phyloP scores from a whole-genome alignment of 805 yeast species.

The Pichia heedii region DNA sequence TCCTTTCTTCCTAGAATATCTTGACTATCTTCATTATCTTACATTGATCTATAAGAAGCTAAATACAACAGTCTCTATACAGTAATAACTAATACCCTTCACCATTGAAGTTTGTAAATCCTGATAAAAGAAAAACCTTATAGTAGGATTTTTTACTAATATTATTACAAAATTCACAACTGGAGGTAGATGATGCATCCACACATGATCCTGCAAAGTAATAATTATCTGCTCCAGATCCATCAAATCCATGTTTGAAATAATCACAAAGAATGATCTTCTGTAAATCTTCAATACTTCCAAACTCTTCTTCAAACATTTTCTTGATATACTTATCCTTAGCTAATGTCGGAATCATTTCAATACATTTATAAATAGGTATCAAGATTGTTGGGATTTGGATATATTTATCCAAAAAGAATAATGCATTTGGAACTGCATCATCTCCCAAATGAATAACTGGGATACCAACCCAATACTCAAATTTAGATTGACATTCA shows the following conservation, averaged over 20 bases:
- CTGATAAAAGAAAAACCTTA: constrained; percentile 53
- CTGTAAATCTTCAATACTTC: constrained; percentile 44
- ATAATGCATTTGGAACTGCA: constrained; percentile 76
- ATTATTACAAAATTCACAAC: constrained; percentile 76
- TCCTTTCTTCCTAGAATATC: too few species aligned
- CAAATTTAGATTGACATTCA: constrained; percentile 57
- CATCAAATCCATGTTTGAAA: constrained; percentile 57
- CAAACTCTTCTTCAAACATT: constrained; percentile 53
- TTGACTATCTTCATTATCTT: too few species aligned
- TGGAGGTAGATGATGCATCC: constrained; percentile 72
- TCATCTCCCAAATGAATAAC: constrained; percentile 78
- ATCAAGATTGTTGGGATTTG: constrained; percentile 72
- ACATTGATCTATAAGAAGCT: too few species aligned
- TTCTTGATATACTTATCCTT: constrained; percentile 38
- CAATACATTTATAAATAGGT: constrained; percentile 56
- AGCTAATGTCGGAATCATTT: constrained; percentile 41
- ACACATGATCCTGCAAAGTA: constrained; percentile 80
- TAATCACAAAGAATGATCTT: constrained; percentile 40
- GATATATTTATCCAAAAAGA: constrained; percentile 69
- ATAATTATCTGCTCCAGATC: constrained; percentile 78
- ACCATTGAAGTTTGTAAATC: constrained; percentile 72
- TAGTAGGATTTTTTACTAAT: constrained; percentile 57
- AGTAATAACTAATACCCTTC: constrained; percentile 51
- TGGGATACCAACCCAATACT: constrained; percentile 68
- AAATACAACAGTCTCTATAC: too few species aligned